phyloP scores from a whole-genome alignment of 345 rosid species.

The Eucalyptus coolabah region DNA sequence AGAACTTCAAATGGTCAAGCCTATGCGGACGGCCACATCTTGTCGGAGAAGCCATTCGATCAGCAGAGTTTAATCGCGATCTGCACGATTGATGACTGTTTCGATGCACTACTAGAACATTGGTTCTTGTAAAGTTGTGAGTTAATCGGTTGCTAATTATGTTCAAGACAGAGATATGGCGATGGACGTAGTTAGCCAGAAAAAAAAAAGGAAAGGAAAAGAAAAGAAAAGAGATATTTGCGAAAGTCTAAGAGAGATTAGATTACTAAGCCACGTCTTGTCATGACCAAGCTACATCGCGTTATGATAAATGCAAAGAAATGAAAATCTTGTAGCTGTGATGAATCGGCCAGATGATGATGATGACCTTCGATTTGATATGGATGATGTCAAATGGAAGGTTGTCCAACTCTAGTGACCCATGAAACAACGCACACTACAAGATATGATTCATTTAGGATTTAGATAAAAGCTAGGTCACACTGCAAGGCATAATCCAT shows the following conservation, averaged over 20 bases:
- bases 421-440: background rate
- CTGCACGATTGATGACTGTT: background rate
- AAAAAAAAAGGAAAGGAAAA: rapidly evolving
- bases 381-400: background rate
- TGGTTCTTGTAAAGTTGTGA: background rate
- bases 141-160: background rate
- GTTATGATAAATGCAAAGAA: background rate
- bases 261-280: background rate
- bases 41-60: background rate
- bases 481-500: background rate
- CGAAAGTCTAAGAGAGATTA: background rate
- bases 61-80: background rate
- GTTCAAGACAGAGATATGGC: background rate
- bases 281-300: background rate
- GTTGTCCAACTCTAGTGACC: background rate
- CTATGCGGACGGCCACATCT: background rate
- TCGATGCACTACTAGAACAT: background rate
- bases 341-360: background rate
- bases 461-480: background rate
- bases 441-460: background rate
- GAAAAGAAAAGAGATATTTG: too few relatives aligned
- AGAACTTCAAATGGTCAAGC: background rate
- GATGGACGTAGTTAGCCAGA: background rate
- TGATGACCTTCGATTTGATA: background rate
- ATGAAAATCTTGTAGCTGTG: background rate